A percentile compares a stretch with the other conserved stretches of the same genome.
Evolutionary conservation across 2,329 filamentous ascomycete species (phyloP).

Genomic region (Arachnomyces sp.): DNA sequence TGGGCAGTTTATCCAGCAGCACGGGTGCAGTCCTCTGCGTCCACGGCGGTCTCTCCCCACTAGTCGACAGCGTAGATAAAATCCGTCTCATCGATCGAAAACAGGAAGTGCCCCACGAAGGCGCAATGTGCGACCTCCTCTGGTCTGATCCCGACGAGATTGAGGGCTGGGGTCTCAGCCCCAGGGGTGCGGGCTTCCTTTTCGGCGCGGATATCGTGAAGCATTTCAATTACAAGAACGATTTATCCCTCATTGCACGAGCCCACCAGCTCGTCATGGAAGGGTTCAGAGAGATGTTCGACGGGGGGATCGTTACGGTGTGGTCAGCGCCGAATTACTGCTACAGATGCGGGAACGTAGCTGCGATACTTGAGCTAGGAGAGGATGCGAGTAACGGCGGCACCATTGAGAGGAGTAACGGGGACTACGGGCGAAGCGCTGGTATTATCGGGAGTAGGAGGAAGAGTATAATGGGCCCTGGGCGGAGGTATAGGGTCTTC

Average conservation of each 20-base stretch:
- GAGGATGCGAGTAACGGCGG: constrained; percentile 74
- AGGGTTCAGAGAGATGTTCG: constrained; percentile 99
- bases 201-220: constrained; percentile 96
- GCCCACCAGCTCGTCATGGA: constrained; percentile 99
- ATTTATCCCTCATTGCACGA: constrained; percentile 81
- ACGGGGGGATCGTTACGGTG: constrained; percentile 91
- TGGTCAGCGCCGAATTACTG: constrained; percentile 98
- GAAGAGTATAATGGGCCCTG: constrained; percentile 55
- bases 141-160: constrained; percentile 99
- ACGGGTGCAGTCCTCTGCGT: constrained; percentile 88
- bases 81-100: constrained; percentile 92
- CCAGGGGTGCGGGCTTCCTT: constrained; percentile 87
- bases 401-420: constrained; percentile 56
- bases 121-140: constrained; percentile 95
- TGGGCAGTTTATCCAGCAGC: constrained; percentile 38
- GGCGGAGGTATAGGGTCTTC: constrained; percentile 86
- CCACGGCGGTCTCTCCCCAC: constrained; percentile 82
- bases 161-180: constrained; percentile 90
- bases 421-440: constrained; percentile 35
- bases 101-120: constrained; percentile 96
- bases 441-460: constrained; percentile 41
- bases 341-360: constrained; percentile 92
- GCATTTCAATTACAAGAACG: constrained; percentile 89
- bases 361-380: constrained; percentile 83
- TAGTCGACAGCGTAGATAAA: constrained; percentile 91